Evolutionary conservation across 768 basidiomycete species (phyloP), one percentile per base, ranked within the genome.

Genomic region (Asterophora lycoperdoides): DNA sequence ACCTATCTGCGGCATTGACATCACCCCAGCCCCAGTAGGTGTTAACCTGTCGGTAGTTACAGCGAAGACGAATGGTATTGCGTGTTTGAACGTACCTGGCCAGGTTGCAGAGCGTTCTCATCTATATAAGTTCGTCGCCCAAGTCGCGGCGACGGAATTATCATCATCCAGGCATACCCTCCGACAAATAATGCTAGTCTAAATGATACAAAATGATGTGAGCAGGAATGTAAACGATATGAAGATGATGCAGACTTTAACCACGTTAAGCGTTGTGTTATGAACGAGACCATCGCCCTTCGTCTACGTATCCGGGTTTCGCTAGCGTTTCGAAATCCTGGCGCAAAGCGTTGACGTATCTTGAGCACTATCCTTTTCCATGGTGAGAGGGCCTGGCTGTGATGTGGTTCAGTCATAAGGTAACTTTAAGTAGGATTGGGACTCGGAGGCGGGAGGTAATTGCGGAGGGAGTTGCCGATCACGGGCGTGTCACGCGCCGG

Each of bases 61-160:
- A 34, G 8, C 2, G 20, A 32, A 6, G 19, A 48, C 30, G 8
- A 26, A 46, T 6, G 23, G 30, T 41, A 14, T 41, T 13, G 20
- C 15, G 19, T 8, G 19, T n/a, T 17, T 42, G n/a, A 44, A 45
- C 58, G 41, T 57, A 94, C 94, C 73, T 95, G 93, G 5, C 80
- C 85, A 8, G 96, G 94, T 60, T 94, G 91, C 15, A 99, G 68
- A 1, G 96, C 95, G 64, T 98, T 96, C 70, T 99, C 96, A 64
- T 95, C 93, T 42, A 95, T 86, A 62, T 92, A 95, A 8, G 83
- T 89, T 8, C 70, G 64, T 54, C 81, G 76, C 14, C 81, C 83
- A 4, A 94, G 72, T 1, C 68, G 68, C 5, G 81, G 71, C 10
- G 76, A 74, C 3, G 94, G 94, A 44, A 96, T 73, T 5, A 79